Evolutionary conservation across 805 yeast genomes (phyloP).

Genomic region (Metschnikowia gelsemii): DNA sequence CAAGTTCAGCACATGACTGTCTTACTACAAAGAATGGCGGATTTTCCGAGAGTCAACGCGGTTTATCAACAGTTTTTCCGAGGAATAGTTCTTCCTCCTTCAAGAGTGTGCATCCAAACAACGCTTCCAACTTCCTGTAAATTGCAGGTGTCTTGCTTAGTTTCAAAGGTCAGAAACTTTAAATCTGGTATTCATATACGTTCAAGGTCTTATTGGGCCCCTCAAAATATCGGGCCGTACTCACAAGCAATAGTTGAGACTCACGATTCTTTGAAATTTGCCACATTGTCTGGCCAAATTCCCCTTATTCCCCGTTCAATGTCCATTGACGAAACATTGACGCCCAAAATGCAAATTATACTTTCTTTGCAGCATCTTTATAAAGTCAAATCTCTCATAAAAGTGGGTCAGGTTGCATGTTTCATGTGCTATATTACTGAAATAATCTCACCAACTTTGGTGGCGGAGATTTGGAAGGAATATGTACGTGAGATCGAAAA

Average conservation of each 20-base stretch:
- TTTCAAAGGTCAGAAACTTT: constrained; percentile 26
- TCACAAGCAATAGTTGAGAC: constrained; percentile 72
- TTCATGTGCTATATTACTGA: constrained; percentile 57
- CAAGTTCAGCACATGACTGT: constrained; percentile 62
- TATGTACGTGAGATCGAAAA: constrained; percentile 30
- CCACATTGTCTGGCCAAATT: constrained; percentile 84
- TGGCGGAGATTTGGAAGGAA: constrained; percentile 44
- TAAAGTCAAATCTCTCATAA: constrained; percentile 57
- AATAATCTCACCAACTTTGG: constrained; percentile 26
- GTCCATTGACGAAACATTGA: constrained; percentile 37
- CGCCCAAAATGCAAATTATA: constrained; percentile 34
- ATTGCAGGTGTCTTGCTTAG: constrained; percentile 62
- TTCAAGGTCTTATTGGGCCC: constrained; percentile 96
- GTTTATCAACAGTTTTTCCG: constrained; percentile 58
- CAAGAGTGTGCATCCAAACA: constrained; percentile 81
- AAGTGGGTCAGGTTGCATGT: constrained; percentile 43
- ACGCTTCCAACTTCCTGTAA: constrained; percentile 35
- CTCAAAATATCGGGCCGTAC: constrained; percentile 96
- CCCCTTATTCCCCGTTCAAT: constrained; percentile 75
- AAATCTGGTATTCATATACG: constrained; percentile 85
- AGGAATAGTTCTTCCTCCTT: constrained; percentile 70
- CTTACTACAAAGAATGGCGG: constrained; percentile 59
- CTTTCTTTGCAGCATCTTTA: constrained; percentile 75
- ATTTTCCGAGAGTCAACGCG: constrained; percentile 60
- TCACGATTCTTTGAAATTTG: constrained; percentile 40